Evolutionary conservation across 208 protist genomes (phyloP).

Genomic region (Zelonia costaricensis): DNA sequence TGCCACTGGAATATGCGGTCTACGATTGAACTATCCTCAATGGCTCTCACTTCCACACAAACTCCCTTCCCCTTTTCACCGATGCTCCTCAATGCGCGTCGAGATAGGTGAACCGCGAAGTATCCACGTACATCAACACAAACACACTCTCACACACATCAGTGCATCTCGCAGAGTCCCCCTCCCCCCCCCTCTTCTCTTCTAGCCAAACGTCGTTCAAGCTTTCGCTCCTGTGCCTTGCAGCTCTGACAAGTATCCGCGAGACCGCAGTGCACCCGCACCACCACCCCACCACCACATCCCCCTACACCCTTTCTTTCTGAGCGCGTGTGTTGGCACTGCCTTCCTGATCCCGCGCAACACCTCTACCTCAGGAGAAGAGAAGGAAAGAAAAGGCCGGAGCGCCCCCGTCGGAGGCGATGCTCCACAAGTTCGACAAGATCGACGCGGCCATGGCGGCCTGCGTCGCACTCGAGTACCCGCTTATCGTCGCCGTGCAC

Average conservation of each 20-base stretch:
- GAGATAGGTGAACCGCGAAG: too few species aligned
- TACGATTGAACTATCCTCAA: too few species aligned
- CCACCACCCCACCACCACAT: background rate
- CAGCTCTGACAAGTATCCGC: too few species aligned
- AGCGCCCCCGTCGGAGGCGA: slow-evolving; percentile 4
- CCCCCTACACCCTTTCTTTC: background rate
- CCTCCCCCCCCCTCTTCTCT: background rate
- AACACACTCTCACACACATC: too few species aligned
- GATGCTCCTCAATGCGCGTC: too few species aligned
- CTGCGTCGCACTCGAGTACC: slow-evolving; percentile 29
- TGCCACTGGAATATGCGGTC: too few species aligned
- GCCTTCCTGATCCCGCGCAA: background rate
- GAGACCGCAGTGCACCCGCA: too few species aligned
- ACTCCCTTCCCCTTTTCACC: background rate
- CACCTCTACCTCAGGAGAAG: background rate
- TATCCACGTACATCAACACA: too few species aligned
- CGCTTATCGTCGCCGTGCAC: slow-evolving; percentile 39
- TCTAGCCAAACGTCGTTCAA: background rate
- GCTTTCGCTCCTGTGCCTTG: background rate
- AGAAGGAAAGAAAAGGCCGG: background rate
- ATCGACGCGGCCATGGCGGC: slow-evolving; percentile 50
- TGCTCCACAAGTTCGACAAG: slow-evolving; percentile 40
- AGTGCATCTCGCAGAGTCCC: too few species aligned
- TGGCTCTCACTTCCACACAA: background rate
- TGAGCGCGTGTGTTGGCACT: too few species aligned